Evolutionary conservation across 2,329 filamentous ascomycete genomes (phyloP), one percentile per base, ranked within the genome.

Genomic region (Verticillium nubilum): DNA sequence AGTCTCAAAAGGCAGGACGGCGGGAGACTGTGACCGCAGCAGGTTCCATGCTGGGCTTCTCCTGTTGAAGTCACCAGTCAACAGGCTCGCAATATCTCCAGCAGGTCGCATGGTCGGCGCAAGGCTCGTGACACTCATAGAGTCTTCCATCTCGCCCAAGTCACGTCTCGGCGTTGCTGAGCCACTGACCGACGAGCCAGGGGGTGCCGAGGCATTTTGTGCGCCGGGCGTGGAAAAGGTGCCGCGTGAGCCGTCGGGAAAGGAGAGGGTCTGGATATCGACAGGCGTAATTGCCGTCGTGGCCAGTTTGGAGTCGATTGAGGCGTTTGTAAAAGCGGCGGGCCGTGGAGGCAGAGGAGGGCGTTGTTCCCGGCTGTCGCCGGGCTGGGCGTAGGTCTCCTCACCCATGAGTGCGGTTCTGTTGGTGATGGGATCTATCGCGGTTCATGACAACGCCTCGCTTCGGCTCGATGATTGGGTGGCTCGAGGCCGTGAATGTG

Each of bases 271-370:
- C 66, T 91, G 89, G 59, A 93, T 88, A 65, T 94, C 92, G 62
- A 92, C 82, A 17, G 91, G 83, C 0, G 92, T 94, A 15, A 98
- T 70, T 10, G 92, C 92, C 1, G 92, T 97, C 3, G 93, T 97
- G 54, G 94, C 86, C 61, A 86, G 86, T 63, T 73, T 54, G 47
- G 72, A 65, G 52, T 69, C 62, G 58, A 68, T 74, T 27, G 72
- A 73, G 25, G 71, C 64, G 25, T 52, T 57, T 13, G 37, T 52
- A n/a, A 57, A 29, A 13, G 56, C 56, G 13, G 15, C 37, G 54
- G 78, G 78, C 59, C 82, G 78, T 28, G 83, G 80, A n/a, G 83
- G 84, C 57, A 85, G 76, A 58, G 82, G 82, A 63, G 83, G 83
- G 58, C 79, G 80, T 23, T 73, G 75, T 59, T 79, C 79, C 68